A percentile compares a stretch with the other conserved stretches of the same genome.
Evolutionary conservation across 495 filamentous ascomycete species (phyloP).

Genomic region (Aspergillus conjunctus): DNA sequence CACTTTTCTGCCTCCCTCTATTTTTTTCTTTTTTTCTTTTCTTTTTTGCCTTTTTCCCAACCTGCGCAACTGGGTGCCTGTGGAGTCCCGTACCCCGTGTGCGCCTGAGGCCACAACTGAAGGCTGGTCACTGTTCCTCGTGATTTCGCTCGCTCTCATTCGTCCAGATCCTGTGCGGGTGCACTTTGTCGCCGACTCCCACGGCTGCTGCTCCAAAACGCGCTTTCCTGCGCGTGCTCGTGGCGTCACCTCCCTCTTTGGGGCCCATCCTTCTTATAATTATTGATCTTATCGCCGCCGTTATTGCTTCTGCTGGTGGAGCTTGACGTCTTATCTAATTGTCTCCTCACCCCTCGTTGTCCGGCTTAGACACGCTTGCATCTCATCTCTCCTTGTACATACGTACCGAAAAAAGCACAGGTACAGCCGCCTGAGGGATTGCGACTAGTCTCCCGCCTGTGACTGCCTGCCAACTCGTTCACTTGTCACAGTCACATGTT

Average conservation of each 20-base stretch:
- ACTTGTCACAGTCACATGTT: conserved; percentile 9
- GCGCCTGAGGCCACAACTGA: conserved; percentile 18
- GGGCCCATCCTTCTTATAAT: background rate
- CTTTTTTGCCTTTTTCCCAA: conserved; percentile 6
- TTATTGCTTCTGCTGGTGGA: conserved; percentile 15
- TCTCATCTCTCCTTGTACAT: background rate
- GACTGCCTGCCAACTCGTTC: background rate
- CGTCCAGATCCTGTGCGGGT: background rate
- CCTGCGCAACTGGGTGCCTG: conserved; percentile 18
- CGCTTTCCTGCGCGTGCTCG: conserved; percentile 18
- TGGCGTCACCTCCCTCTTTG: conserved; percentile 6
- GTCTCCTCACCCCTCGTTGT: background rate
- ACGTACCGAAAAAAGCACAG: background rate
- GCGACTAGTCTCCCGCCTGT: background rate
- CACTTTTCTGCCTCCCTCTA: background rate
- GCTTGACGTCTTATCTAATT: conserved; percentile 7
- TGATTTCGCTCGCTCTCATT: conserved; percentile 10
- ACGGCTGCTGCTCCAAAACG: conserved; percentile 13
- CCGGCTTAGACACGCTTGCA: background rate
- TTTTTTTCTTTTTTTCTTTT: conserved; percentile 2
- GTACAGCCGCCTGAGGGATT: background rate
- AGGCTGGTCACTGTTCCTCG: conserved; percentile 11
- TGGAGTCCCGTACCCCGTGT: conserved; percentile 14
- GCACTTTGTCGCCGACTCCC: conserved; percentile 7
- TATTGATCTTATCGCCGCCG: conserved; percentile 9